These are phyloP conservation scores for Mortierella claussenii DNA, from an alignment of 192 early-diverging fungal species.

Conservation along the genomic window DNA sequence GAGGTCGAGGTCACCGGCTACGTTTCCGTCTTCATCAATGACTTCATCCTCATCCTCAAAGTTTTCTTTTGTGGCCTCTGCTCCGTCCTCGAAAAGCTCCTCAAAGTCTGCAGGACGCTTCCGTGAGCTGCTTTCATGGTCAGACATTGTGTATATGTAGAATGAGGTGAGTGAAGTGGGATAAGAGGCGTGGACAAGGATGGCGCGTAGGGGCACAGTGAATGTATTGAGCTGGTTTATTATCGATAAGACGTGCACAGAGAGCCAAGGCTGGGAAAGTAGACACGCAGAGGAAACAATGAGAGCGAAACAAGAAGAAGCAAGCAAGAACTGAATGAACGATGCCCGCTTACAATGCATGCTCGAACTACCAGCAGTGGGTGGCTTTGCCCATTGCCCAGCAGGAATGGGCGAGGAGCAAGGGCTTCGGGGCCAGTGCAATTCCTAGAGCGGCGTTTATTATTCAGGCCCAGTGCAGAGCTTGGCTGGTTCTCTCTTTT, in stretches of 20 bases:
- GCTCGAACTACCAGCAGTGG: too few species aligned
- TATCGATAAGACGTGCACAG: too few species aligned
- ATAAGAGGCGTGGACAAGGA: too few species aligned
- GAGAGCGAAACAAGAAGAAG: too few species aligned
- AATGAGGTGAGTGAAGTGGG: neutral
- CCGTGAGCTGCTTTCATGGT: conserved; percentile 18
- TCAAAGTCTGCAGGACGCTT: conserved; percentile 59
- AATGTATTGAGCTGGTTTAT: too few species aligned
- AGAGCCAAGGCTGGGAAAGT: too few species aligned
- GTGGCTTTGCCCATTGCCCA: conserved; percentile 18
- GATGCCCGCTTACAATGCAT: too few species aligned
- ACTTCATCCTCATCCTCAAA: conserved; percentile 59
- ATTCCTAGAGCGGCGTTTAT: neutral
- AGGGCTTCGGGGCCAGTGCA: too few species aligned
- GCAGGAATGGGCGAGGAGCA: too few species aligned
- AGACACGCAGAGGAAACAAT: too few species aligned
- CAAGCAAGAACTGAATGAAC: too few species aligned
- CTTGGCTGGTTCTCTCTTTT: conserved; percentile 43
- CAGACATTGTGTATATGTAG: conserved; percentile 20
- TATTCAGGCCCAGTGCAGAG: conserved; percentile 2
- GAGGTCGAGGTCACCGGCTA: conserved; percentile 76
- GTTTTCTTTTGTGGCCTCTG: conserved; percentile 28
- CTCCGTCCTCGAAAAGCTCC: conserved; percentile 62
- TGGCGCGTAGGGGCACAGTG: too few species aligned
- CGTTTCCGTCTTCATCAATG: conserved; percentile 70